Evolutionary conservation across 306 rosid species (phyloP).

Genomic region (Fagus sylvatica): DNA sequence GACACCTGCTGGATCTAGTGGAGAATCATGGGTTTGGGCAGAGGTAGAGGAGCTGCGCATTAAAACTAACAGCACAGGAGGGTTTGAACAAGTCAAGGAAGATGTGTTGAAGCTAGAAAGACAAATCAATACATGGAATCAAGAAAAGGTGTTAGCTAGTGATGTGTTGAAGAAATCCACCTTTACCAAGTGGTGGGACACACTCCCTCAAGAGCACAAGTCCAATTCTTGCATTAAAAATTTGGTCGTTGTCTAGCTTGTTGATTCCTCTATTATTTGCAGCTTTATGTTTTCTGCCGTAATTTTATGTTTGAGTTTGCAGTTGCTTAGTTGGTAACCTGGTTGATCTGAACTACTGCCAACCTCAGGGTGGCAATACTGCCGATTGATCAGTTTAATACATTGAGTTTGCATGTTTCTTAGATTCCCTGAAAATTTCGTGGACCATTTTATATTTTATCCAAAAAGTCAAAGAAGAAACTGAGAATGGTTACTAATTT

Average conservation of each 20-base stretch:
- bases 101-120: slow-evolving; percentile 30
- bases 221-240: slow-evolving; percentile 17
- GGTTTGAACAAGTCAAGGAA: not conserved
- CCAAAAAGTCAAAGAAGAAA: too few species aligned
- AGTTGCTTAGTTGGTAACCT: too few species aligned
- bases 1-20: slow-evolving; percentile 10
- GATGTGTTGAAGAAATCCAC: slow-evolving; percentile 55
- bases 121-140: slow-evolving; percentile 41
- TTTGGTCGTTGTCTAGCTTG: not conserved
- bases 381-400: too few species aligned
- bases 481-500: too few species aligned
- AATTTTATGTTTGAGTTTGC: too few species aligned
- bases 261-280: too few species aligned
- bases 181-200: slow-evolving; percentile 46
- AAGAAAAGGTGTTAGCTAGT: not conserved
- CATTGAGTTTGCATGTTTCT: too few species aligned
- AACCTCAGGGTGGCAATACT: too few species aligned
- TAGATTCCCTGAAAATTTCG: too few species aligned
- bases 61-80: not conserved
- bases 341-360: not conserved
- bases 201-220: slow-evolving; percentile 39
- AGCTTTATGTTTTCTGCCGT: too few species aligned
- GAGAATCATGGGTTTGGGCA: slow-evolving; percentile 73
- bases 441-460: too few species aligned
- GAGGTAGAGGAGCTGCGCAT: slow-evolving; percentile 64